A percentile compares a stretch with the other conserved stretches of the same genome.
Evolutionary conservation across 805 yeast species (phyloP).

Genomic region (Cyberlindnera sargentensis): DNA sequence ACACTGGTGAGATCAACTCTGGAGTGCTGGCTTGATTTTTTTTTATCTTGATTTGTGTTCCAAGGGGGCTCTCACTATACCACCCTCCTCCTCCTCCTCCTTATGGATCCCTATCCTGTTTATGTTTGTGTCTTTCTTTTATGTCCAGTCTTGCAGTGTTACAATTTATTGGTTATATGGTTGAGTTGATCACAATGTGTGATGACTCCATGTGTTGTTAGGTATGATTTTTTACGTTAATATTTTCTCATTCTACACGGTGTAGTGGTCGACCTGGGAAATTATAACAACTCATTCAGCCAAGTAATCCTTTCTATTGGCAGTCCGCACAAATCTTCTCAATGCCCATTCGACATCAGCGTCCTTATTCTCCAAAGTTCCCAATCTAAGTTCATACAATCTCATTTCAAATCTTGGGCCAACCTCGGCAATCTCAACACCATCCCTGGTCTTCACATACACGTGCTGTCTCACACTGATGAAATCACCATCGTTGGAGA

Average conservation of each 20-base stretch:
- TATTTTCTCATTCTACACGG: not conserved
- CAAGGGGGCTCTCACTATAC: not conserved
- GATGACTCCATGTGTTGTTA: too few relatives aligned
- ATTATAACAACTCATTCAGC: constrained; percentile 11
- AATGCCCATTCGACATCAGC: constrained; percentile 98
- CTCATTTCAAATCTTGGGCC: constrained; percentile 99
- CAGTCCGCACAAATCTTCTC: constrained; percentile 90
- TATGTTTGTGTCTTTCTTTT: too few relatives aligned
- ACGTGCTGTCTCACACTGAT: constrained; percentile 94
- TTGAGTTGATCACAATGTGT: too few relatives aligned
- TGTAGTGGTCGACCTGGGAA: too few relatives aligned
- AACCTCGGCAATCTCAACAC: constrained; percentile 88
- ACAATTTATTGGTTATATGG: too few relatives aligned
- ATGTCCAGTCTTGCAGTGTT: too few relatives aligned
- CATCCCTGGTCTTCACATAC: constrained; percentile 80
- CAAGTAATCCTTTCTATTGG: constrained; percentile 87
- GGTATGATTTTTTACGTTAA: not conserved
- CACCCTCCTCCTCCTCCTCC: not conserved
- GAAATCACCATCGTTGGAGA: constrained; percentile 84
- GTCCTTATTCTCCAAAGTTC: constrained; percentile 90
- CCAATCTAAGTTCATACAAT: constrained; percentile 78
- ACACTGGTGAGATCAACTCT: constrained; percentile 23
- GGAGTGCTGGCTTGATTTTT: constrained; percentile 1
- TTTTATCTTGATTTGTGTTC: not conserved
- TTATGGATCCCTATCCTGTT: too few relatives aligned